Base-by-base conservation (phyloP, 179 eudicot species). In the Silene noctiflora region DNA sequence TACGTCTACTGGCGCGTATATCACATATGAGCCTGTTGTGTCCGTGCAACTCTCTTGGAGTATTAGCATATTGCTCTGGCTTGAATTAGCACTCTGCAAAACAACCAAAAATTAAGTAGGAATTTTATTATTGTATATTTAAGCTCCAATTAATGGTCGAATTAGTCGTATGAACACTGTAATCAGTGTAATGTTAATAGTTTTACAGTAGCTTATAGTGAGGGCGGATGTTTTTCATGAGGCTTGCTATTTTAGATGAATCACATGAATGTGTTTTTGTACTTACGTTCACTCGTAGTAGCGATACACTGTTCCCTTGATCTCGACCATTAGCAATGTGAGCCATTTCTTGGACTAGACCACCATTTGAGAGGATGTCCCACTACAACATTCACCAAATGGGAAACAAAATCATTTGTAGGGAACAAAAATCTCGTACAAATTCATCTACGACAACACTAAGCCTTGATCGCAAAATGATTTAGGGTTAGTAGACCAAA, bases 21-120 rank as follows among this genome's bases (percentile, higher is more conserved):
- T 85, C 0, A 89, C 92, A 51, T 85, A 86, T 2, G 90, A 85
- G 31, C 92, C 92, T 14, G 92, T 85, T 74, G 85, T 27, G 56
- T 89, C 92, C 12, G 84, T 85, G 84, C 89, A 82, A 35, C 88
- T 89, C 78, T 89, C 92, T 78, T 89, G 92, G 7, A 89, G 83
- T 69, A 89, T 89, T 65, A 89, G 75, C 90, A 85, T 87, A 81
- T 83, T 86, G 85, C 88, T 85, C 24, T 89, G 90, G 79, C 86
- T 87, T 6, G 92, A 82, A 71, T 89, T 87, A 27, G 85, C 85
- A 59, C 88, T 86, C 88, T 86, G 79, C 77, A 81, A 19, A 33
- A 24, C 25, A 1, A 29, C 1, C 35, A 16, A 27, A 44, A 7
- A 9, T 63, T 0, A 6, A 8, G 6, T 58, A 0, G 19, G 20